Evolutionary conservation across 495 filamentous ascomycete genomes (phyloP), one percentile per base, ranked within the genome.

Genomic region (Jackrogersella minutella): DNA sequence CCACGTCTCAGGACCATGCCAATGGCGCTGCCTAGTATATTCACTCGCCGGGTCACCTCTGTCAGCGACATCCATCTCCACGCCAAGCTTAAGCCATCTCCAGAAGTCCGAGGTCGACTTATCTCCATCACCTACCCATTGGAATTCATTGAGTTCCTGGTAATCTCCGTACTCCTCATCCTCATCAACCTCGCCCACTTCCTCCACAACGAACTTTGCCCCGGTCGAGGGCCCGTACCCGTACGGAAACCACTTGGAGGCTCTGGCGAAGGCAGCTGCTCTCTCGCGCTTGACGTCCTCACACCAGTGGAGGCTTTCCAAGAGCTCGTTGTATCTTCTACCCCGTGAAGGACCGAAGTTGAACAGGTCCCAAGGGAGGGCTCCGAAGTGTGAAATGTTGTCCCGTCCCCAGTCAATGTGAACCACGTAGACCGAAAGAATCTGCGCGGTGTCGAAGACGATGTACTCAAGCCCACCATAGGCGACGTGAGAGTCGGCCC

Each of bases 351-450:
- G 65, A n/a, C 63, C 40, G 46, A 62, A 68, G 6, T 47, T 17
- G 0, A 14, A 9, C 13, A 59, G 58, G 21, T 68, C 52, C 0
- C 17, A 24, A 1, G 65, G 65, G 4, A 68, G 53, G 11, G 36
- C 53, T 13, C 9, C 8, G 6, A 73, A 66, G 31, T 68, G 65
- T 14, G 66, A 26, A 7, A 46, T 19, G 36, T 75, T 73, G 13
- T 77, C 62, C 5, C 40, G 51, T 7, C 60, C 69, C 60, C 73
- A 71, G 50, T 77, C 77, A 17, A 76, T 71, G 43, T 80, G 77
- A 13, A 82, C 62, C 36, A 80, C 76, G 49, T 80, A 81, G 49
- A 76, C 78, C 2, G 78, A 77, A 10, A 80, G 53, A 16, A 81
- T 77, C 54, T 75, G 72, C 11, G 77, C 72, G 6, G 61, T 47